A percentile compares a stretch with the other conserved stretches of the same genome.
phyloP scores from a whole-genome alignment of 768 basidiomycete species.

The Boletus tomentosulus region DNA sequence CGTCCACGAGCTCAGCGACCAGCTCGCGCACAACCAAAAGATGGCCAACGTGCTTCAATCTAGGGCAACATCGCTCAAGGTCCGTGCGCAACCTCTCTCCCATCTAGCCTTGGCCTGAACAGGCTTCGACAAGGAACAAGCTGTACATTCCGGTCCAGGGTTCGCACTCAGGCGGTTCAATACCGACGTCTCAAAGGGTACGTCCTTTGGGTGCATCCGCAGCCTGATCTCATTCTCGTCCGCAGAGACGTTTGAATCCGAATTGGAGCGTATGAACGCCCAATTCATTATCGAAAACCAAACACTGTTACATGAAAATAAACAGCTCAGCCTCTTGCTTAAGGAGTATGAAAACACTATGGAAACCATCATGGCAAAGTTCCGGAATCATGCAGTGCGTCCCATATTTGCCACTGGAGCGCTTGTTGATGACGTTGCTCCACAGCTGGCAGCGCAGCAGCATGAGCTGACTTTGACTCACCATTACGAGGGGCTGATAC shows the following conservation, averaged over 20 bases:
- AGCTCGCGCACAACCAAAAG: constrained; percentile 78
- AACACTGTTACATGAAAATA: constrained; percentile 88
- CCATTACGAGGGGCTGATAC: constrained; percentile 84
- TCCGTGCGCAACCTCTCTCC: constrained; percentile 27
- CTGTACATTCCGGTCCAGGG: constrained; percentile 64
- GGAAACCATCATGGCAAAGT: constrained; percentile 96
- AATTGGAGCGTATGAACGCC: constrained; percentile 86
- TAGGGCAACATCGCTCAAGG: constrained; percentile 73
- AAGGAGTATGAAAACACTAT: constrained; percentile 95
- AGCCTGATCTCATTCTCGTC: constrained; percentile 10
- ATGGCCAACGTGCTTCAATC: constrained; percentile 62
- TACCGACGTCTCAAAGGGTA: constrained; percentile 82
- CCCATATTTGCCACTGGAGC: background rate
- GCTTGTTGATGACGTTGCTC: constrained; percentile 3
- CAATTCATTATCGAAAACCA: constrained; percentile 94
- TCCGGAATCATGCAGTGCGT: constrained; percentile 85
- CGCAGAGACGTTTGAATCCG: constrained; percentile 87
- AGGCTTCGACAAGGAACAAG: constrained; percentile 55
- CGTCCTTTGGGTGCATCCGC: constrained; percentile 7
- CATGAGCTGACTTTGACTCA: constrained; percentile 83
- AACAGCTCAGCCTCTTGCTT: constrained; percentile 80
- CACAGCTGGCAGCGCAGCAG: constrained; percentile 83
- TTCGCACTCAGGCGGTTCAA: constrained; percentile 82
- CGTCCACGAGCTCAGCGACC: constrained; percentile 77
- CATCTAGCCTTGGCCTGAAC: constrained; percentile 9